Evolutionary conservation across 257 asterid genomes (phyloP), one percentile per base, ranked within the genome.

Genomic region (Oldenlandia corymbosa): DNA sequence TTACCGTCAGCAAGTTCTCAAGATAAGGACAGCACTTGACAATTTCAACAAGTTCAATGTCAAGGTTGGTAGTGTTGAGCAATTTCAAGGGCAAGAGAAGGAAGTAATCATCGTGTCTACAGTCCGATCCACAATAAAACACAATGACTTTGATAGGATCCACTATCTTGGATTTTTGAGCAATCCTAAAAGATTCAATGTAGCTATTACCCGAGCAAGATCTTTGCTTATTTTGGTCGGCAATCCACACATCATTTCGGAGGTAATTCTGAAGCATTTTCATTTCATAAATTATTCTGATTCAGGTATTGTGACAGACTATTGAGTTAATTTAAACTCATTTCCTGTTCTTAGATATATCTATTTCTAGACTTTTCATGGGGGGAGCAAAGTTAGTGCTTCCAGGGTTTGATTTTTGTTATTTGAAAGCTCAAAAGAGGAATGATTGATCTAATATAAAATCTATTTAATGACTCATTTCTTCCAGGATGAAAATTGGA

Each of bases 161-260:
- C 91, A 90, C 9, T 82, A 82, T 69, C 73, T 93, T 81, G 99
- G 97, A 53, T 93, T 93, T 67, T 80, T 93, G 76, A 87, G 97
- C 84, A 93, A 90, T 73, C 94, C 97, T 17, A 85, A 85, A 79
- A 85, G 99, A 87, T 93, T 93, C 66, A 93, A 93, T 51, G 97
- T 90, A 26, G 95, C 99, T 34, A 63, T 82, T 50, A 93, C 99
- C 50, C 82, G 99, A 66, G 96, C 97, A 53, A 87, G 66, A 68
- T 87, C 92, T 17, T 79, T 93, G 84, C 87, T 93, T 37, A 68
- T 93, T 48, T 79, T 93, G 58, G 82, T 90, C 18, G 99, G 99
- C 67, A 93, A 93, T 75, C 99, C 97, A 17, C 99, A 93, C 73
- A 93, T 93, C 76, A 83, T 93, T 60, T 87, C 87, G 82, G 80